Base-by-base conservation (phyloP, 2,329 filamentous ascomycete genomes). In the Ceratocystis destructans region DNA sequence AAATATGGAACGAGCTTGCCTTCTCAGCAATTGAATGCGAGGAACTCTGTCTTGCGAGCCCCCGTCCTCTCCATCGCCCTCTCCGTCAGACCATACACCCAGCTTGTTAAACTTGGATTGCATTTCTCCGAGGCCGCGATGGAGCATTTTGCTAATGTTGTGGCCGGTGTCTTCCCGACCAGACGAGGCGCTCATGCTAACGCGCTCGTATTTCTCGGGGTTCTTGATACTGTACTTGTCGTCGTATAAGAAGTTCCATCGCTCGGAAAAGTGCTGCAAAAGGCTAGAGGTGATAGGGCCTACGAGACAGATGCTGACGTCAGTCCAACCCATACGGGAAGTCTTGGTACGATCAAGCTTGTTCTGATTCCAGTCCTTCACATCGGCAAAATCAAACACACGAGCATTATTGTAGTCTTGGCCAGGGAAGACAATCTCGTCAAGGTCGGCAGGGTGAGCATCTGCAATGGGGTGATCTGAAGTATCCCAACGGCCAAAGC, bases 371-470 rank as follows among this genome's bases (percentile, higher is more conserved):
- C 87, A 95, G 69, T 94, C 82, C 22, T 82, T 76, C 25, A 93
- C 88, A 71, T 90, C 84, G 59, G 85, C 80, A 74, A 94, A 93
- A 74, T 94, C 92, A 73, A 88, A 88, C 44, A 95, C 85, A 64
- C 86, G 81, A 28, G 90, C 90, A 71, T 96, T 96, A 77, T 96
- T 96, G 78, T 89, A 96, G 72, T 96, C 92, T 73, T 96, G 92
- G 0, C 92, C 91, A 0, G 90, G 89, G 74, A 93, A 96, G 10
- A 96, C 75, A 55, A 89, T 90, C 31, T 83, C 78, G 67, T 90
- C 84, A 28, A 95, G 73, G 73, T 96, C 83, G 2, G 83, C 84
- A 0, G 90, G 90, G 73, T 96, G 91, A 15, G 86, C 86, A 75
- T 95, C 90, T 3, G 90, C 84, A 69, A 96, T 90, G 0, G 88